Base-by-base conservation (phyloP, 169 alveolate species). In the Plasmodium relictum region DNA sequence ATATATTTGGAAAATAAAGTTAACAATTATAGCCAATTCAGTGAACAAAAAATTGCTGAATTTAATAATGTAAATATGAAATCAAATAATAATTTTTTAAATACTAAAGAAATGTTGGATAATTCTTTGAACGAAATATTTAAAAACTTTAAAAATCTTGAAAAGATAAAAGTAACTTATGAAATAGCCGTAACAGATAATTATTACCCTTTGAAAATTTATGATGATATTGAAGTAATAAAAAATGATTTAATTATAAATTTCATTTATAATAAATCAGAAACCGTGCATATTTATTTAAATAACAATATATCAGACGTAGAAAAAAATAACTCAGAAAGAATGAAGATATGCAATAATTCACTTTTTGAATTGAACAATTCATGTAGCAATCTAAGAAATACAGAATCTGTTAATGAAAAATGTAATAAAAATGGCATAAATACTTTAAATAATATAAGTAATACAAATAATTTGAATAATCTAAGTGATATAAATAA, bases 241-340 rank as follows among this genome's bases (percentile, higher is more conserved):
- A 78, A 78, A 78, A 65, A 63, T 16, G 89, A 78, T 69, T 5
- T 78, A 18, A 78, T 78, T 10, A 65, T 78, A 16, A 78, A 63
- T 63, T 78, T 78, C 50, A 63, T 63, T 48, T 78, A 78, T 78
- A 39, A 65, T 70, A 50, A 24, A 26, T n/a, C 12, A 63, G 61
- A 73, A 45, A 31, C 39, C 3, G 39, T 31, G 3, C 3, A 31
- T 31, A 3, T 31, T 31, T 31, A 31, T 31, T 31, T 31, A 31
- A 31, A 31, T 1, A 31, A 3, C 39, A 31, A 31, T 31, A 2
- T 31, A 31, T 31, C 39, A 31, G 3, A 31, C 3, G 39, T 31
- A 31, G 39, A 31, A 31, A 31, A 31, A 31, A 31, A 3, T 31
- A 31, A 31, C 39, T 31, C 3, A 31, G 39, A 31, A 31, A 31